These are phyloP conservation scores for Tremella fuciformis DNA, from an alignment of 768 basidiomycete species.

Conservation along the genomic window DNA sequence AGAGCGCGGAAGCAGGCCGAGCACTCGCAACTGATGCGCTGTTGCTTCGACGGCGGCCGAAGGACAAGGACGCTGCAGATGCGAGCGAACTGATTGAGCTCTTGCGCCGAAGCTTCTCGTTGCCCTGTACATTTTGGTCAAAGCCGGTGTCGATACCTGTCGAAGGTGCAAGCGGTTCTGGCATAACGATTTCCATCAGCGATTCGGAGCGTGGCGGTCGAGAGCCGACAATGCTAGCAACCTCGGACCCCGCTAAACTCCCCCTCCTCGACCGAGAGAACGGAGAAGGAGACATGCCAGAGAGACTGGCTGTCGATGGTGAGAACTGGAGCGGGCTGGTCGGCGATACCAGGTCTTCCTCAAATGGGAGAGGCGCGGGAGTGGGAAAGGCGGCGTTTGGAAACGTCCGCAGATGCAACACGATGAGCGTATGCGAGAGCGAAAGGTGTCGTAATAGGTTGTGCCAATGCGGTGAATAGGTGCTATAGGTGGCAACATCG, in stretches of 20 bases:
- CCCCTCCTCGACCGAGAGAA: constrained; percentile 22
- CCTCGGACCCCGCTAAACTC: constrained; percentile 32
- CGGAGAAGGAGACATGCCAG: constrained; percentile 10
- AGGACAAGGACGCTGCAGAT: constrained; percentile 27
- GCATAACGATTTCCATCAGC: constrained; percentile 51
- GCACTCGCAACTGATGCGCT: constrained; percentile 16
- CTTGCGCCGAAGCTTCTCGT: constrained; percentile 22
- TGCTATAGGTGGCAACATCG: constrained; percentile 40
- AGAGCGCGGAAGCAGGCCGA: not conserved
- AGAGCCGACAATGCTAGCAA: constrained; percentile 18
- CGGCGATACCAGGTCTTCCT: constrained; percentile 30
- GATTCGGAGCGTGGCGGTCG: constrained; percentile 39
- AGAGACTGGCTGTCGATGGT: constrained; percentile 20
- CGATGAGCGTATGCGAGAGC: constrained; percentile 47
- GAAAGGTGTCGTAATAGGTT: constrained; percentile 45
- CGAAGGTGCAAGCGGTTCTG: constrained; percentile 36
- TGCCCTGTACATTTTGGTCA: not conserved
- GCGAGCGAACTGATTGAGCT: constrained; percentile 36
- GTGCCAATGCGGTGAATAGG: constrained; percentile 47
- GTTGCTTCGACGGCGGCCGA: constrained; percentile 31
- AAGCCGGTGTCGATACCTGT: constrained; percentile 8
- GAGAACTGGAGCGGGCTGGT: constrained; percentile 11
- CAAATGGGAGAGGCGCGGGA: constrained; percentile 39
- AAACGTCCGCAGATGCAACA: constrained; percentile 44
- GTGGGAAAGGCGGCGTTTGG: constrained; percentile 39